Evolutionary conservation across 1,139 yeast genomes (phyloP), one percentile per base, ranked within the genome.

Genomic region (Yueomyces sp.): DNA sequence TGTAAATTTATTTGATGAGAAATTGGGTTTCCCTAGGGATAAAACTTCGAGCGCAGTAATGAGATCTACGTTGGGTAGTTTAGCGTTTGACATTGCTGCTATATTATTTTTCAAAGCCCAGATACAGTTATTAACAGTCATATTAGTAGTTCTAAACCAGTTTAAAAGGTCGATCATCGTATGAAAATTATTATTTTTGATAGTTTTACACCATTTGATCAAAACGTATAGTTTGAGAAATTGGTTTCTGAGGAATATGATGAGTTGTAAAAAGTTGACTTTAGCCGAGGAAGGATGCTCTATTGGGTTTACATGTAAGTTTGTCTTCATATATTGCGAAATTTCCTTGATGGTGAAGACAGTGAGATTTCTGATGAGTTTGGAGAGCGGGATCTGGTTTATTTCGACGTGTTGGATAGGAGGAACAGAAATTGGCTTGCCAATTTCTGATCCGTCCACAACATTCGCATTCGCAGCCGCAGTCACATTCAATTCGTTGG

Each of bases 31-130:
- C 2, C 95, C 95, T 39, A 75, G 70, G 36, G 79, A 73, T 41
- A 87, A 67, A 1, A 91, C 96, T 56, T 91, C 95, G 50, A 91
- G 67, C 1, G 95, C 86, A 0, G 96, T 87, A 37, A 78, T 72
- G 33, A 91, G 62, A 60, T 91, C 97, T 1, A 95, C 91, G 60
- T 86, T 84, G 5, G 96, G 94, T 46, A 89, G 65, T 55, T 86
- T 85, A 1, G 97, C 97, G 25, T 89, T 85, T 4, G 78, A 70
- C 47, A 87, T 69, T 35, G 81, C 76, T 36, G 79, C 75, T 50
- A 82, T 81, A 42, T 75, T 76, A 40, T 72, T 72, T 49, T 68
- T 72, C 35, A 76, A 72, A 41, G 69, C 83, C 78, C 70, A 75
- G 40, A 70, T 70, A 44, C 81, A 77, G 46, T 84, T 86, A 41